Conservation (phyloP, 164 flowering plant genomes). For the Paratinospora sagittata region DNA sequence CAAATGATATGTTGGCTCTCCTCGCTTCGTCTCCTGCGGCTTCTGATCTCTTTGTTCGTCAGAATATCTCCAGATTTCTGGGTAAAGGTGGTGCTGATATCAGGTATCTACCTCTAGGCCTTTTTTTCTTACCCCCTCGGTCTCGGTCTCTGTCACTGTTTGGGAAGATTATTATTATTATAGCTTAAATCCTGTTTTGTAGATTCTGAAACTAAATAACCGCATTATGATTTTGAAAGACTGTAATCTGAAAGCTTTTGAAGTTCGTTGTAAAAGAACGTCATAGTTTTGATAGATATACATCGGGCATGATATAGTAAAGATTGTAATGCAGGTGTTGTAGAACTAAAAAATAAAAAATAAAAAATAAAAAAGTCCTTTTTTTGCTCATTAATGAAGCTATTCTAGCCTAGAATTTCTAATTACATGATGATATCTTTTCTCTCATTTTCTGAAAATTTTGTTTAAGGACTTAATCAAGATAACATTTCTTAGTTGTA, state of each 20-base stretch:
- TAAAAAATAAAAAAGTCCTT: background rate
- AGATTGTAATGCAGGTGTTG: background rate
- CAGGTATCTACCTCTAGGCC: slow-evolving; percentile 50
- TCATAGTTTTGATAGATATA: background rate
- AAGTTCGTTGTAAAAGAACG: background rate
- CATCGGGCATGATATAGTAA: background rate
- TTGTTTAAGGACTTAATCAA: no score
- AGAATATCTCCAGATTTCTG: slow-evolving; percentile 53
- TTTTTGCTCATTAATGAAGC: background rate
- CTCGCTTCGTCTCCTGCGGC: slow-evolving; percentile 53
- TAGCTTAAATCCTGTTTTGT: no score
- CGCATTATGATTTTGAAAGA: background rate
- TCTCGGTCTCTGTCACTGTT: no score
- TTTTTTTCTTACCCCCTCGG: no score
- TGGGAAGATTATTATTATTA: no score
- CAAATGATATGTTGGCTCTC: slow-evolving; percentile 64
- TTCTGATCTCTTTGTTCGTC: slow-evolving; percentile 68
- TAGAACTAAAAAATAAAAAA: no score
- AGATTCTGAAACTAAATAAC: background rate
- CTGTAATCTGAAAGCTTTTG: background rate
- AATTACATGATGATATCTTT: no score
- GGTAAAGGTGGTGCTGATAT: slow-evolving; percentile 64
- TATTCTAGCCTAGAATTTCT: no score
- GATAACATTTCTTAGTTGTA: no score
- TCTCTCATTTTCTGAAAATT: no score